Evolutionary conservation across 768 basidiomycete genomes (phyloP).

Genomic region (Phlebiopsis gigantea): DNA sequence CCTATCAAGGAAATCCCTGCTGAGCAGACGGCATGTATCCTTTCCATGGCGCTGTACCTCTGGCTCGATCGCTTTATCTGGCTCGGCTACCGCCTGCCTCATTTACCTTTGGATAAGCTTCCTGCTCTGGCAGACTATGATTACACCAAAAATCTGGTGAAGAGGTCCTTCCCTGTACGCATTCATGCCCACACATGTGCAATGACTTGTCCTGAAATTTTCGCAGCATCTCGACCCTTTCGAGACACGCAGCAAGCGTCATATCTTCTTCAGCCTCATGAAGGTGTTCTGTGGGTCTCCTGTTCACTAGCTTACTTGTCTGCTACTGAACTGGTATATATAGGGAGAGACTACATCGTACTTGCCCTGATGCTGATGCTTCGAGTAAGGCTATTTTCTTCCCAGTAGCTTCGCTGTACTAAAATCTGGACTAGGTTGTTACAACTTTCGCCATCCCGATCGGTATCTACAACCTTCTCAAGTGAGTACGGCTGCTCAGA

Average conservation of each 20-base stretch:
- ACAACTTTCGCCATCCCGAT: conserved; percentile 20
- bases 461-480: conserved; percentile 34
- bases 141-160: conserved; percentile 20
- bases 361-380: conserved; percentile 16
- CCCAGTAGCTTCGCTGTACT: neutral
- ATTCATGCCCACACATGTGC: too few species aligned
- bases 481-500: conserved; percentile 23
- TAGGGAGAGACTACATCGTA: conserved; percentile 17
- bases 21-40: conserved; percentile 40
- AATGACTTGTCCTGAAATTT: neutral
- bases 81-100: conserved; percentile 25
- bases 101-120: conserved; percentile 28
- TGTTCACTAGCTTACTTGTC: neutral
- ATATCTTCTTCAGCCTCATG: conserved; percentile 31
- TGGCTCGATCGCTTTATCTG: conserved; percentile 35
- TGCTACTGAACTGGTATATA: neutral
- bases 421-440: conserved; percentile 12
- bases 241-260: conserved; percentile 24
- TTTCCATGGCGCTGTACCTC: conserved; percentile 35
- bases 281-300: conserved; percentile 21
- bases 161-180: conserved; percentile 21
- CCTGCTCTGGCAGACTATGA: conserved; percentile 32
- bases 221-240: conserved; percentile 32
- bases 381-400: conserved; percentile 5
- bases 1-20: conserved; percentile 26